Evolutionary conservation across 2,329 filamentous ascomycete species (phyloP).

Genomic region (Arthrobotrys iridis): DNA sequence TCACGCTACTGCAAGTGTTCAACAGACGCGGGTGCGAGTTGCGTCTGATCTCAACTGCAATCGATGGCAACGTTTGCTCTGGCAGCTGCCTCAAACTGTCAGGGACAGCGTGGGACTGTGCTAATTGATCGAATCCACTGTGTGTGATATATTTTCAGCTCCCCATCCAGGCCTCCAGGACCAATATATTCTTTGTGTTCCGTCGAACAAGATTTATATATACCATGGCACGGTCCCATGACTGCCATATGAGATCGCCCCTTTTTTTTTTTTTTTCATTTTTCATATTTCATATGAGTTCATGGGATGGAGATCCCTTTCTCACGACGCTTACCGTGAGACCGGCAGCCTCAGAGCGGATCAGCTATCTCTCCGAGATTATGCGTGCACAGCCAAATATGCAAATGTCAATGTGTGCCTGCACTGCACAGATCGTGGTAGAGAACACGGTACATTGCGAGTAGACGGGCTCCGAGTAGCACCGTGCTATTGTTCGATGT

Average conservation of each 20-base stretch:
- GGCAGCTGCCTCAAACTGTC: slow-evolving; percentile 48
- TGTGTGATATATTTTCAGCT: not conserved
- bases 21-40: slow-evolving; percentile 1
- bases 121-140: not conserved
- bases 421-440: not conserved
- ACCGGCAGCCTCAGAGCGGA: slow-evolving; percentile 5
- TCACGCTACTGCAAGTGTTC: slow-evolving; percentile 12
- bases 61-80: slow-evolving; percentile 23
- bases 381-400: slow-evolving; percentile 26
- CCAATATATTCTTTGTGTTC: slow-evolving; percentile 7
- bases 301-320: slow-evolving; percentile 10
- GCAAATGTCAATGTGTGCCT: slow-evolving; percentile 9
- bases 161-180: slow-evolving; percentile 1
- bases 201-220: slow-evolving; percentile 20
- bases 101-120: slow-evolving; percentile 25
- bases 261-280: no score
- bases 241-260: not conserved
- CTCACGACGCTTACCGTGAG: slow-evolving; percentile 15
- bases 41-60: slow-evolving; percentile 28
- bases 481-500: slow-evolving; percentile 40
- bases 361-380: slow-evolving; percentile 39
- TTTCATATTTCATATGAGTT: no score
- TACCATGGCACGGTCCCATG: not conserved
- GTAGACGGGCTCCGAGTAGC: slow-evolving; percentile 28
- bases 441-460: not conserved